These are phyloP conservation scores for Aureobasidium sp. DNA, from an alignment of 2,329 filamentous ascomycete genomes.

Conservation along the genomic window DNA sequence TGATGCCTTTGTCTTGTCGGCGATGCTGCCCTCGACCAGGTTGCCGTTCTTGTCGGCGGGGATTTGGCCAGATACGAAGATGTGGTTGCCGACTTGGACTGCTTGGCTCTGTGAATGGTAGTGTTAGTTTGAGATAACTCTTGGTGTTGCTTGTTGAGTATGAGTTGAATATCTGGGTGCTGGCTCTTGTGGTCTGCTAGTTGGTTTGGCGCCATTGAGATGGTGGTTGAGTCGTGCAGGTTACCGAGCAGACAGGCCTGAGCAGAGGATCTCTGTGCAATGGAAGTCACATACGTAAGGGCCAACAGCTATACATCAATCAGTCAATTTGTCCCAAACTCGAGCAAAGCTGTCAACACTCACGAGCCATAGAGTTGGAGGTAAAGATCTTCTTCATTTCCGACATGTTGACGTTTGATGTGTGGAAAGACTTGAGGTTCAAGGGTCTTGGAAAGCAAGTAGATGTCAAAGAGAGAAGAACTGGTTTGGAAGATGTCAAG, in stretches of 20 bases:
- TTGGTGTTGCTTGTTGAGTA: background rate
- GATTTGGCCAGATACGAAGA: conserved; percentile 70
- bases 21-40: conserved; percentile 55
- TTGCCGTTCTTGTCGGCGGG: conserved; percentile 56
- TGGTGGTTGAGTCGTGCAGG: background rate
- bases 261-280: background rate
- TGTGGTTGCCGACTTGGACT: conserved; percentile 57
- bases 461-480: background rate
- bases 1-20: conserved; percentile 61
- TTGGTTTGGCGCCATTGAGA: background rate
- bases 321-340: conserved; percentile 10
- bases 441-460: background rate
- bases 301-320: conserved; percentile 26
- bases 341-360: conserved; percentile 14
- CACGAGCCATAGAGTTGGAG: conserved; percentile 33
- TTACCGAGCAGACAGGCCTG: background rate
- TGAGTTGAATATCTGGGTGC: background rate
- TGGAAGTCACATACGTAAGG: conserved; percentile 29
- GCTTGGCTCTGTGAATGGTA: conserved; percentile 39
- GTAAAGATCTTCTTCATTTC: conserved; percentile 36
- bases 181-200: background rate
- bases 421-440: background rate
- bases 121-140: background rate
- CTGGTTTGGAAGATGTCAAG: background rate
- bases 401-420: conserved; percentile 24